These are phyloP conservation scores for Lotmaria passim DNA, from an alignment of 208 protist genomes.

Conservation along the genomic window DNA sequence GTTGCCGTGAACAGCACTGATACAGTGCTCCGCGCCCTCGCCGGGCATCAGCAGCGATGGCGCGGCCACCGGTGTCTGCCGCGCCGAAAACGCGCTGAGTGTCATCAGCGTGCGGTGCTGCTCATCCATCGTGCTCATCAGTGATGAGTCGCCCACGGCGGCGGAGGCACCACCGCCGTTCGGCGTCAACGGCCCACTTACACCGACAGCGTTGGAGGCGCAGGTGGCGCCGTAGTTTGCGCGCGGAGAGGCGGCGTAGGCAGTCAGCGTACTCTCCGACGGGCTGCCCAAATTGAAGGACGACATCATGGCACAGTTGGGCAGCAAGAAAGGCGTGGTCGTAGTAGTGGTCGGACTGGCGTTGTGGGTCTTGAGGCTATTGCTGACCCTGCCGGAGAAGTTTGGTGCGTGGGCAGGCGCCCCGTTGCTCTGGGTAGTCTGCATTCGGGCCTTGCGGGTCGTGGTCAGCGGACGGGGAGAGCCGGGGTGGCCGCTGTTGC, in stretches of 20 bases:
- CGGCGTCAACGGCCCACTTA: slow-evolving; percentile 9
- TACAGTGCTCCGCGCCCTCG: background rate
- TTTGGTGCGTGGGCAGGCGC: background rate
- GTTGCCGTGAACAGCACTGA: no score
- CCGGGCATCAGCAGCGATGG: slow-evolving; percentile 6
- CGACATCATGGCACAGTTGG: slow-evolving; percentile 30
- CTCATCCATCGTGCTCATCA: slow-evolving; percentile 10
- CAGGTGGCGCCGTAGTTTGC: background rate
- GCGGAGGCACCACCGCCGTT: background rate
- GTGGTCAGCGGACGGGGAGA: no score
- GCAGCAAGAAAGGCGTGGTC: slow-evolving; percentile 11
- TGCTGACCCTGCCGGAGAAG: background rate
- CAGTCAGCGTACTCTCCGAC: slow-evolving; percentile 8
- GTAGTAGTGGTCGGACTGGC: background rate
- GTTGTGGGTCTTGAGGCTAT: background rate
- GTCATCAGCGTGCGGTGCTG: slow-evolving; percentile 19
- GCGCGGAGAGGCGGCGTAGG: background rate
- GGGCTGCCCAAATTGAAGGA: slow-evolving; percentile 20
- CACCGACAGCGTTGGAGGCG: background rate
- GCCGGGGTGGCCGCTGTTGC: no score
- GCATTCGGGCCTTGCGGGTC: no score
- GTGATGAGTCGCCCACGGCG: slow-evolving; percentile 5
- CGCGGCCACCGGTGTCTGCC: slow-evolving; percentile 7
- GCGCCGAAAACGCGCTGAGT: slow-evolving; percentile 8
- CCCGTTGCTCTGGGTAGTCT: background rate